Evolutionary conservation across 305 asterid species (phyloP).

Genomic region (Fraxinus dipetala): DNA sequence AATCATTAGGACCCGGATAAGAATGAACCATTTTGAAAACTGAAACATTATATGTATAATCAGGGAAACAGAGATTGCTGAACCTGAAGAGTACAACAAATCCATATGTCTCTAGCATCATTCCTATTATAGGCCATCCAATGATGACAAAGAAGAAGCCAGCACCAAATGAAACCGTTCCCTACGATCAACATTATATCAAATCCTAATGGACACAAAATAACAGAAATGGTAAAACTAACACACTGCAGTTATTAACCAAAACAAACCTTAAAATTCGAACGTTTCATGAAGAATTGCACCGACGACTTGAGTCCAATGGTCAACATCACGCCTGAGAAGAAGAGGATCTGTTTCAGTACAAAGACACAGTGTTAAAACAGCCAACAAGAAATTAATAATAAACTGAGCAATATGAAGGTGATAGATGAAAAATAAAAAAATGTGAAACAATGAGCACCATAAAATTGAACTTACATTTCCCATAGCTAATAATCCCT

Average conservation of each 20-base stretch:
- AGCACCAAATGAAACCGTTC: slow-evolving; percentile 45
- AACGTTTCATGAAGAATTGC: slow-evolving; percentile 56
- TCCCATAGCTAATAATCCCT: slow-evolving; percentile 95
- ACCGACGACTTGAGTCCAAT: slow-evolving; percentile 63
- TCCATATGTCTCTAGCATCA: slow-evolving; percentile 64
- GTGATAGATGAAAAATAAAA: neutral
- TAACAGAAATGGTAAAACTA: neutral
- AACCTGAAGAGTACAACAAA: slow-evolving; percentile 64
- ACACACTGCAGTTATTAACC: neutral
- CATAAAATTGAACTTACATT: slow-evolving; percentile 57
- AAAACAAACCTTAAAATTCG: slow-evolving; percentile 49
- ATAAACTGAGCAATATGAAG: slow-evolving; percentile 10
- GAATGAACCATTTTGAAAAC: neutral
- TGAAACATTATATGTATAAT: neutral
- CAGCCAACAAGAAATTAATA: neutral
- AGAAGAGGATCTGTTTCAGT: slow-evolving; percentile 71
- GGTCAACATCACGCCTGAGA: slow-evolving; percentile 80
- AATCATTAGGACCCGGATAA: slow-evolving; percentile 13
- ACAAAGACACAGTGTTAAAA: slow-evolving; percentile 21
- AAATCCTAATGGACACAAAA: neutral
- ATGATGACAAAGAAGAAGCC: slow-evolving; percentile 60
- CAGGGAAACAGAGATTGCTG: neutral
- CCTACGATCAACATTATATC: slow-evolving; percentile 32
- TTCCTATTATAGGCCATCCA: slow-evolving; percentile 65
- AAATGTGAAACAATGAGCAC: neutral